phyloP scores from a whole-genome alignment of 345 rosid genomes.

The Carallia pectinifolia region DNA sequence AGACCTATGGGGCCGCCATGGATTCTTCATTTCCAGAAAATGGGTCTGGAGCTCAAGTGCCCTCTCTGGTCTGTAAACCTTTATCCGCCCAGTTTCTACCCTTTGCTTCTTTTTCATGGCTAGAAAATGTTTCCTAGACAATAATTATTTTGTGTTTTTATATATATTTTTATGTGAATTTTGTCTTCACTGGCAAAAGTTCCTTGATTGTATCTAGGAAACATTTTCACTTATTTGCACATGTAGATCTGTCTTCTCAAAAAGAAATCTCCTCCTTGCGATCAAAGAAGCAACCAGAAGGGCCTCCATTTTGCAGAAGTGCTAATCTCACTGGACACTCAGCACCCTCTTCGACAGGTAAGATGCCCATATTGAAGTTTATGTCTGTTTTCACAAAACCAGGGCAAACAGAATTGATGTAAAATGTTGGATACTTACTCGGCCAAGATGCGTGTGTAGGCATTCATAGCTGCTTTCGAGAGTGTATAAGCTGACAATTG shows the following conservation, averaged over 20 bases:
- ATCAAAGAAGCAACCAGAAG: slow-evolving; percentile 20
- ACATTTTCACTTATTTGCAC: background rate
- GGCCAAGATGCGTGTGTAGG: slow-evolving; percentile 28
- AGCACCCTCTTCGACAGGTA: slow-evolving; percentile 16
- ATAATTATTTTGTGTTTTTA: too few species aligned
- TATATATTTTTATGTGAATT: too few species aligned
- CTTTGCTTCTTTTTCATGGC: too few species aligned
- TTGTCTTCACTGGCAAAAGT: too few species aligned
- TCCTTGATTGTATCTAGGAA: too few species aligned
- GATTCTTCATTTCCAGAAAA: slow-evolving; percentile 36
- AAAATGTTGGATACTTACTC: slow-evolving; percentile 16
- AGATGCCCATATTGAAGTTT: slow-evolving; percentile 12
- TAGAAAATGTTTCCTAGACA: too few species aligned
- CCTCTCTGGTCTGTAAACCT: slow-evolving; percentile 65
- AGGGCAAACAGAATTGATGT: slow-evolving; percentile 30
- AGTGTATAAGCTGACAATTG: slow-evolving; percentile 17
- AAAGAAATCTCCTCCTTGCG: background rate
- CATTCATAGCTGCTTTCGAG: slow-evolving; percentile 35
- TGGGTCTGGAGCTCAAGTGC: slow-evolving; percentile 83
- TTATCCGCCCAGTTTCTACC: background rate
- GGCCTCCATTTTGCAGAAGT: slow-evolving; percentile 10
- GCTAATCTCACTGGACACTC: slow-evolving; percentile 13
- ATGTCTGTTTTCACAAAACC: slow-evolving; percentile 33
- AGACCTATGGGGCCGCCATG: slow-evolving; percentile 63
- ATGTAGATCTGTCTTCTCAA: background rate